Percentiles rank a stretch among this genome's conserved stretches.
Evolutionary conservation across 2,329 filamentous ascomycete genomes (phyloP).

Genomic region (Alternaria rosae): DNA sequence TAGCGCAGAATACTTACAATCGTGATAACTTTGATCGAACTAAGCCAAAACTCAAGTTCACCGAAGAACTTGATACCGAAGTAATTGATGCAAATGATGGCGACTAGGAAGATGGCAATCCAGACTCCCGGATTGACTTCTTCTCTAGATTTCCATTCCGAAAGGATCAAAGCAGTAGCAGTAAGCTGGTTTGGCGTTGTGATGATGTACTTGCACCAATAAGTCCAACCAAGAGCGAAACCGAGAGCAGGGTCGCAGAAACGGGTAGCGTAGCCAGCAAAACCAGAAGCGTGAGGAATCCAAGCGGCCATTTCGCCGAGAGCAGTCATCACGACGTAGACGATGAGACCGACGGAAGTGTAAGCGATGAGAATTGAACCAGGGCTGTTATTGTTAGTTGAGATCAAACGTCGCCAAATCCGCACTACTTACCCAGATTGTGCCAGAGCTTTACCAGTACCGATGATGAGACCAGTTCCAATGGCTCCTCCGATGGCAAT

Average conservation of each 20-base stretch:
- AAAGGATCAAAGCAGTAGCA: conserved; percentile 78
- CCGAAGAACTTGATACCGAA: conserved; percentile 66
- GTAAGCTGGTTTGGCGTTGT: conserved; percentile 86
- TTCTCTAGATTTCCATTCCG: conserved; percentile 74
- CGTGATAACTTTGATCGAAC: conserved; percentile 55
- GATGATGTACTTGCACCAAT: conserved; percentile 80
- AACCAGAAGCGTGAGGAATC: conserved; percentile 79
- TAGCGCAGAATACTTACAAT: conserved; percentile 36
- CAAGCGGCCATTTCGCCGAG: conserved; percentile 87
- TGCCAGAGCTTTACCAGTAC: conserved; percentile 61
- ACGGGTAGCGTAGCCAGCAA: conserved; percentile 80
- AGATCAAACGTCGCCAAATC: background rate
- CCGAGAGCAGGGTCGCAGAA: conserved; percentile 83
- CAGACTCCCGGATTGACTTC: conserved; percentile 79
- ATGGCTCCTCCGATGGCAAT: conserved; percentile 79
- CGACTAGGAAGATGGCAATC: conserved; percentile 66
- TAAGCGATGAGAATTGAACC: conserved; percentile 76
- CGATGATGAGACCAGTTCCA: conserved; percentile 76
- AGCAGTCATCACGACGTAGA: conserved; percentile 82
- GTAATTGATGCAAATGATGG: conserved; percentile 56
- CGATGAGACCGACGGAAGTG: conserved; percentile 71
- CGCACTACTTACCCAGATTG: conserved; percentile 51
- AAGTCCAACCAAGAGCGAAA: conserved; percentile 69
- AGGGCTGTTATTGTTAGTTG: conserved; percentile 55
- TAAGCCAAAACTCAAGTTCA: conserved; percentile 60